phyloP scores from a whole-genome alignment of 2,329 filamentous ascomycete genomes.

The Verticillium nonalfalfae region DNA sequence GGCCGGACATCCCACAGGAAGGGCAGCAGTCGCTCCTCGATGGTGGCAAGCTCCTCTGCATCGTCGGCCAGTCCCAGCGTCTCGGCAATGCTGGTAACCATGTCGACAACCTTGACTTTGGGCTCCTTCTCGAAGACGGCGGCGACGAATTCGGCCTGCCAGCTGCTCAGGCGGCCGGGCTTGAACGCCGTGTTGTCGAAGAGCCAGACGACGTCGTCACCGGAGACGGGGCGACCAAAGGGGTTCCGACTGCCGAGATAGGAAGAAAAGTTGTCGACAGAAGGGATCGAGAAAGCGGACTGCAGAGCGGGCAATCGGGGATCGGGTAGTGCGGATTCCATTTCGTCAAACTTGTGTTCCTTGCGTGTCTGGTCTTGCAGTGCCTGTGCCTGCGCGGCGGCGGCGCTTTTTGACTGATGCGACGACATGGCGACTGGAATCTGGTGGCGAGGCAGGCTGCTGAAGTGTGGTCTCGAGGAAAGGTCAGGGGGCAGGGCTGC shows the following conservation, averaged over 20 bases:
- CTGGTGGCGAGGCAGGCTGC: neutral
- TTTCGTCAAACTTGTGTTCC: conserved; percentile 40
- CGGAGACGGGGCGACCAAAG: conserved; percentile 51
- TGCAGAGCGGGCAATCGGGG: conserved; percentile 19
- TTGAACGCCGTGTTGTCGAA: conserved; percentile 84
- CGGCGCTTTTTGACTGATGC: conserved; percentile 2
- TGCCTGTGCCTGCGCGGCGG: conserved; percentile 24
- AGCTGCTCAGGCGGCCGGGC: conserved; percentile 39
- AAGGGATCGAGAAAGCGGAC: conserved; percentile 22
- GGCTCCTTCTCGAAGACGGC: conserved; percentile 73
- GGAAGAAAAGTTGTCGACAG: conserved; percentile 34
- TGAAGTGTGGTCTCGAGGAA: neutral
- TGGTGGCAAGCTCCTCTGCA: conserved; percentile 50
- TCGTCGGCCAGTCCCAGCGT: conserved; percentile 60
- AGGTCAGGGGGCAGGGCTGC: neutral
- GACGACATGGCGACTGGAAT: neutral
- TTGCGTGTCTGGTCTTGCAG: conserved; percentile 46
- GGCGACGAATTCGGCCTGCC: conserved; percentile 78
- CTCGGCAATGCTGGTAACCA: conserved; percentile 65
- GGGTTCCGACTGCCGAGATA: conserved; percentile 50
- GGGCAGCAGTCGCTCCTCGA: conserved; percentile 64
- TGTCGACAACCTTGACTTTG: conserved; percentile 58
- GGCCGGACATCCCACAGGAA: conserved; percentile 74
- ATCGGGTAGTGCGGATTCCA: conserved; percentile 39
- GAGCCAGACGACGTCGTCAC: conserved; percentile 74